Base-by-base conservation (phyloP, 2,329 filamentous ascomycete genomes). In the Pseudogymnoascus sp. region DNA sequence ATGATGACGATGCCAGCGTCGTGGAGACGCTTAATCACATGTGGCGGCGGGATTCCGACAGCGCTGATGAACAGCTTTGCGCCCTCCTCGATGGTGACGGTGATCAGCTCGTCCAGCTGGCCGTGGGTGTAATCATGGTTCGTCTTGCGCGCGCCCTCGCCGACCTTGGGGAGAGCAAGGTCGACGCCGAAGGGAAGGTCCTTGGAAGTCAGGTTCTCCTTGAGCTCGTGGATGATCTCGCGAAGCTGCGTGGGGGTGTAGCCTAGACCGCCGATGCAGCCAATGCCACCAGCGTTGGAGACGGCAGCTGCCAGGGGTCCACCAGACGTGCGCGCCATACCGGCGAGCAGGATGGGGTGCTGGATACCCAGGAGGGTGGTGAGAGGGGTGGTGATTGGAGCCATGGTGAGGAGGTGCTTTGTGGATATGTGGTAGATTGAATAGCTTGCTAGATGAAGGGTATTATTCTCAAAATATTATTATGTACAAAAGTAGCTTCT, bases 71-170 rank as follows among this genome's bases (percentile, higher is more conserved):
- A 97, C 57, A 97, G 76, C 71, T 81, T 85, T 6, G 93, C 90
- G n/a, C 90, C 88, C 67, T 89, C 88, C 68, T 87, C 85, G 67
- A 97, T 90, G 2, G 88, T 90, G 43, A 97, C 90, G 68, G 91
- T 88, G 66, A 97, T 88, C 35, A 97, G 80, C 74, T 95, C 88
- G 72, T 95, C 89, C 14, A 97, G 83, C 73, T 91, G 88, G 41
- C 93, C 93, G 67, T 88, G 82, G 0, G 93, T 97, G 78, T 97
- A 97, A 75, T 97, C 93, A 76, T 96, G 90, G 76, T 97, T 97
- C 3, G 93, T 97, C 74, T 89, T 89, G 66, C 93, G 85, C 6
- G 93, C 93, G 35, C 77, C 80, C 39, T 88, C 91, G 61, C 93
- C 93, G 61, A 97, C 80, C 76, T 97, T 92, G 1, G 93, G 92